Evolutionary conservation across 2,329 filamentous ascomycete genomes (phyloP).

Genomic region (Bertia moriformis): DNA sequence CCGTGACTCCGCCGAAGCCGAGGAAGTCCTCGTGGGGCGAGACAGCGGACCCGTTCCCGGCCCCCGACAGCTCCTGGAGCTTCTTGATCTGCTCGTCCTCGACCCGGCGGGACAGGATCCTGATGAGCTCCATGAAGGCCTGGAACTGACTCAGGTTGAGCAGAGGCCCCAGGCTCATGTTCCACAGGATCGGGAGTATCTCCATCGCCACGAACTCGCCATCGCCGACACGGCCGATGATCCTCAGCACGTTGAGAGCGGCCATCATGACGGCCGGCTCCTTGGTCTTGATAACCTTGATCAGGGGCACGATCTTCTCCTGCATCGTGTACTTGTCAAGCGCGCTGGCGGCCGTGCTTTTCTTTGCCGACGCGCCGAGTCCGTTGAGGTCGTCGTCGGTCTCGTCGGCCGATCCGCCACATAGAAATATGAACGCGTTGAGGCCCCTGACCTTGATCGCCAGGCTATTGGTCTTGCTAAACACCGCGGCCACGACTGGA

Average conservation of each 20-base stretch:
- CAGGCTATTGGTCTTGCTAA: conserved; percentile 82
- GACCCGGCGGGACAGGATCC: conserved; percentile 63
- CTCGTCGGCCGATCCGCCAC: conserved; percentile 53
- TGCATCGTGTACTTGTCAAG: conserved; percentile 97
- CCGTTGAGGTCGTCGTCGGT: conserved; percentile 44
- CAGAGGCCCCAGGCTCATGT: conserved; percentile 77
- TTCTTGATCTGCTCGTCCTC: conserved; percentile 83
- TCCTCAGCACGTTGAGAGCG: conserved; percentile 66
- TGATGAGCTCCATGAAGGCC: conserved; percentile 79
- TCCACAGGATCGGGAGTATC: conserved; percentile 78
- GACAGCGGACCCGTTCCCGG: conserved; percentile 31
- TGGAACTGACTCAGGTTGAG: conserved; percentile 80
- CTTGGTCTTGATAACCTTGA: conserved; percentile 91
- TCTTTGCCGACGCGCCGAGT: conserved; percentile 56
- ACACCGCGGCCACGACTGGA: conserved; percentile 77
- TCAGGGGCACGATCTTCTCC: conserved; percentile 82
- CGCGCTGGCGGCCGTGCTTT: conserved; percentile 56
- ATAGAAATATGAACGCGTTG: conserved; percentile 79
- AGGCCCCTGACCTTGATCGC: conserved; percentile 87
- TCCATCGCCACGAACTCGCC: conserved; percentile 86
- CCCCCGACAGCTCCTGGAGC: conserved; percentile 65
- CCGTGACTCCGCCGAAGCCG: conserved; percentile 54
- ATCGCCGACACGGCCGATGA: conserved; percentile 71
- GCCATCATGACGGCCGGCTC: conserved; percentile 97
- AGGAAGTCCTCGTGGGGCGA: conserved; percentile 52